phyloP scores from a whole-genome alignment of 2,329 filamentous ascomycete species.

The Metarhizium anisopliae region DNA sequence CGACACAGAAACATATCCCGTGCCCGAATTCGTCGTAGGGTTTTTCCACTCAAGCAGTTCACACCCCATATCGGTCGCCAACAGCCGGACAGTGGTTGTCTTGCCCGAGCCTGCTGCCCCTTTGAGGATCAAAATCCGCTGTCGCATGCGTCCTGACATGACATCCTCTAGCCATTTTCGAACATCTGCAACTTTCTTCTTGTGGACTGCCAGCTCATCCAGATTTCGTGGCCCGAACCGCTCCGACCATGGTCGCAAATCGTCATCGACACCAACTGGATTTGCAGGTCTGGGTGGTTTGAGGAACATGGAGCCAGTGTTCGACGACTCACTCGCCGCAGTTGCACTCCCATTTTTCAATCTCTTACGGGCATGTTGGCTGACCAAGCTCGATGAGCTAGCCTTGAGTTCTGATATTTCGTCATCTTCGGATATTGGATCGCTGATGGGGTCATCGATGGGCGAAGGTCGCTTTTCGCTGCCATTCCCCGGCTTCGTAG shows the following conservation, averaged over 20 bases:
- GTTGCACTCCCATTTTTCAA: conserved; percentile 28
- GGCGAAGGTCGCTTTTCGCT: conserved; percentile 19
- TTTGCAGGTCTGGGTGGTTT: conserved; percentile 28
- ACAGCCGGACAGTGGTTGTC: conserved; percentile 72
- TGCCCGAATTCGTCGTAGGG: conserved; percentile 52
- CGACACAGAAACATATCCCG: conserved; percentile 60
- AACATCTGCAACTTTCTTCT: conserved; percentile 86
- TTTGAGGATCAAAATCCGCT: conserved; percentile 76
- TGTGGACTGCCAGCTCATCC: conserved; percentile 86
- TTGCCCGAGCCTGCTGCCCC: conserved; percentile 89
- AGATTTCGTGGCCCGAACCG: conserved; percentile 67
- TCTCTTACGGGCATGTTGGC: conserved; percentile 46
- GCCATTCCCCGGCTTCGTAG: conserved; percentile 23
- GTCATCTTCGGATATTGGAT: conserved; percentile 53
- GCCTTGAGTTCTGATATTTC: conserved; percentile 42
- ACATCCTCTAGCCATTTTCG: conserved; percentile 73
- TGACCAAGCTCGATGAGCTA: conserved; percentile 44
- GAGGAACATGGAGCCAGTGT: conserved; percentile 43
- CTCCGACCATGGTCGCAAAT: conserved; percentile 77
- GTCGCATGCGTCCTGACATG: conserved; percentile 51
- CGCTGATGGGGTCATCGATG: conserved; percentile 42
- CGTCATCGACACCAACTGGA: conserved; percentile 31
- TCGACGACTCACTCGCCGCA: conserved; percentile 13
- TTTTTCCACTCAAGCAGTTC: conserved; percentile 88
- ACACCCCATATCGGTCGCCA: conserved; percentile 68